Evolutionary conservation across 1,284 basidiomycete species (phyloP), one percentile per base, ranked within the genome.

Genomic region (Ceratobasidium sp.): DNA sequence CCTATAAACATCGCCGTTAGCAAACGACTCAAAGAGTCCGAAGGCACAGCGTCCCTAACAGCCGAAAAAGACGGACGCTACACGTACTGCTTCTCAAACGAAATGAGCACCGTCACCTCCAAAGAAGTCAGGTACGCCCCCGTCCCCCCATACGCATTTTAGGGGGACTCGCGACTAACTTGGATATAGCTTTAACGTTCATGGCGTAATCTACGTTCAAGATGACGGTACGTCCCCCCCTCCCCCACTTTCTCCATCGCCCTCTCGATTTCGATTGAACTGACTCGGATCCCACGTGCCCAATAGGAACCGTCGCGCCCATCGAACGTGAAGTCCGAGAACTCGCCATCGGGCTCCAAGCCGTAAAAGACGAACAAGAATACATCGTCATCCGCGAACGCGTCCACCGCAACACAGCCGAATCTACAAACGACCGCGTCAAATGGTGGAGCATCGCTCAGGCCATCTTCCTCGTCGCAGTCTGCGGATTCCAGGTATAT

Each of bases 401-500:
- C 73, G 92, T 93, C 41, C 98, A 99, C 83, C 87, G 98, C 75
- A 94, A 99, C 83, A 99, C 95, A 1, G 95, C 95, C 24, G 95
- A 97, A 84, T 96, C 94, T 3, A 96, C 95, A 79, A 99, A 99
- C 82, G 89, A 94, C 47, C 91, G 98, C 53, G 97, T 99, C 75
- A 99, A 99, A 84, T 99, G 95, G 95, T 99, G 98, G 98, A 97
- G 95, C 14, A 91, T 99, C 77, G 83, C 96, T 15, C 98, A 99
- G 83, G 89, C 92, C 19, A 81, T 93, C 63, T 92, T 99, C 36
- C 86, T 99, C 22, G 74, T 99, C 80, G 87, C 90, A 17, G 93
- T 98, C 0, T 97, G 98, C 76, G 96, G 89, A 36, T 99, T 96
- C 94, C 98, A 99, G 84, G 89, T 99, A 74, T 98, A 97, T 85